Evolutionary conservation across 2,329 filamentous ascomycete species (phyloP).

Genomic region (Neopestalotiopsis clavispora): DNA sequence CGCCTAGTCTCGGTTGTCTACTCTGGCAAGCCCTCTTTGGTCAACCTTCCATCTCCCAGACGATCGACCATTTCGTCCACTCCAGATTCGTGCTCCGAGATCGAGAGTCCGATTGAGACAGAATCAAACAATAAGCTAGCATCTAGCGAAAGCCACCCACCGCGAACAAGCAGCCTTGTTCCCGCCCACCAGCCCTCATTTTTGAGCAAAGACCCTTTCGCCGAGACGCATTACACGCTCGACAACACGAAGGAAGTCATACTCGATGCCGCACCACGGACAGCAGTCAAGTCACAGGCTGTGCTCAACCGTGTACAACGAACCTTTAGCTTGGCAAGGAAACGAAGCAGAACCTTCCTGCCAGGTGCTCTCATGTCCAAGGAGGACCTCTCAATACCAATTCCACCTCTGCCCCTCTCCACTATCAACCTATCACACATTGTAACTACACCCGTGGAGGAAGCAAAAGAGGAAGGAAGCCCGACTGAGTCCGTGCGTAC

Average conservation of each 20-base stretch:
- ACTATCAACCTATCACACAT: constrained; percentile 30
- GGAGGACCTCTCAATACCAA: constrained; percentile 36
- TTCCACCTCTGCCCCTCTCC: constrained; percentile 34
- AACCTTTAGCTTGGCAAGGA: constrained; percentile 58
- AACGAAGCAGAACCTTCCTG: constrained; percentile 58
- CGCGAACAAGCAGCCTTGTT: constrained; percentile 49
- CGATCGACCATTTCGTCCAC: constrained; percentile 40
- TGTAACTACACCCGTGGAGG: constrained; percentile 10
- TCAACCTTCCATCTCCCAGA: constrained; percentile 50
- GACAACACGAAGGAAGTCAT: constrained; percentile 28
- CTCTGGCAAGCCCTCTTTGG: constrained; percentile 62
- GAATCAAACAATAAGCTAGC: constrained; percentile 27
- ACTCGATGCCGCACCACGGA: constrained; percentile 35
- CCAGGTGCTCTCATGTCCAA: constrained; percentile 38
- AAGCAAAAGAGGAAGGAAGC: constrained; percentile 24
- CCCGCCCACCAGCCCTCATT: constrained; percentile 47
- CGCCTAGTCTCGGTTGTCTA: constrained; percentile 64
- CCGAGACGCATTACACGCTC: constrained; percentile 42
- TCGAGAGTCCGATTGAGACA: constrained; percentile 19
- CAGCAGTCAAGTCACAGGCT: constrained; percentile 47
- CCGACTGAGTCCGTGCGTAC: constrained; percentile 21
- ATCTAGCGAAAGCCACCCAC: constrained; percentile 37
- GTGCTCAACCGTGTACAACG: constrained; percentile 54
- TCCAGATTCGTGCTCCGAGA: constrained; percentile 21
- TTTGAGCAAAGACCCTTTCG: constrained; percentile 60